Conservation (phyloP, 495 filamentous ascomycete species). For the Emericellopsis terricola region DNA sequence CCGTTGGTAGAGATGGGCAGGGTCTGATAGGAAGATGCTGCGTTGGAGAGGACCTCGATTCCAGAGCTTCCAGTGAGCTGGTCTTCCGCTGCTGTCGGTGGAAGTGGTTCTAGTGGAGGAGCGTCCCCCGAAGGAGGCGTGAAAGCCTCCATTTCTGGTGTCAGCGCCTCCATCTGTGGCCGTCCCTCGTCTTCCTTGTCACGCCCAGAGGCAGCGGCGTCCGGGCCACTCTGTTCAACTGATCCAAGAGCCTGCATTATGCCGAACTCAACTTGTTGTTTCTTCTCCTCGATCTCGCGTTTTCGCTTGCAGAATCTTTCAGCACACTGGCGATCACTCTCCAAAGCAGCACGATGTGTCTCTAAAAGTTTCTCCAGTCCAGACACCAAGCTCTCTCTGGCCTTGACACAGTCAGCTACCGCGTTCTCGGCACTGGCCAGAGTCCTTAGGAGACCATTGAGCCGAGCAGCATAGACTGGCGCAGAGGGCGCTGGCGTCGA, state of each 20-base stretch:
- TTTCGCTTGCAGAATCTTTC: slow-evolving; percentile 40
- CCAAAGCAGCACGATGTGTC: slow-evolving; percentile 49
- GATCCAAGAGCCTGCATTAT: slow-evolving; percentile 66
- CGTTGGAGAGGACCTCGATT: slow-evolving; percentile 31
- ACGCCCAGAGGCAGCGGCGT: too few relatives aligned
- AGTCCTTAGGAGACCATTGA: slow-evolving; percentile 69
- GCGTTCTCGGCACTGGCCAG: slow-evolving; percentile 84
- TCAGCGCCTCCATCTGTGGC: slow-evolving; percentile 69
- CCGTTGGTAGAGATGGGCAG: slow-evolving; percentile 22
- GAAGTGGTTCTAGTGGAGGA: not conserved
- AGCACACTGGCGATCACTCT: slow-evolving; percentile 44
- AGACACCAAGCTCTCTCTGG: slow-evolving; percentile 55
- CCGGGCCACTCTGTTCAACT: slow-evolving; percentile 27
- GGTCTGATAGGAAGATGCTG: slow-evolving; percentile 28
- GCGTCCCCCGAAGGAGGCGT: too few relatives aligned
- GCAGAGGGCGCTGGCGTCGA: slow-evolving; percentile 45
- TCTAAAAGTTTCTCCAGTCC: slow-evolving; percentile 70
- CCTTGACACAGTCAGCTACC: slow-evolving; percentile 77
- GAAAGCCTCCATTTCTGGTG: slow-evolving; percentile 26
- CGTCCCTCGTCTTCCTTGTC: too few relatives aligned
- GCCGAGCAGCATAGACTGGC: slow-evolving; percentile 80
- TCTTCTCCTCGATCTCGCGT: slow-evolving; percentile 51
- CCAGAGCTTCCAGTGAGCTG: slow-evolving; percentile 11
- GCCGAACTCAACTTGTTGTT: slow-evolving; percentile 70
- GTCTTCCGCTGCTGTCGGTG: slow-evolving; percentile 7